Evolutionary conservation across 805 yeast genomes (phyloP), one percentile per base, ranked within the genome.

Genomic region (Naumovozyma baii): DNA sequence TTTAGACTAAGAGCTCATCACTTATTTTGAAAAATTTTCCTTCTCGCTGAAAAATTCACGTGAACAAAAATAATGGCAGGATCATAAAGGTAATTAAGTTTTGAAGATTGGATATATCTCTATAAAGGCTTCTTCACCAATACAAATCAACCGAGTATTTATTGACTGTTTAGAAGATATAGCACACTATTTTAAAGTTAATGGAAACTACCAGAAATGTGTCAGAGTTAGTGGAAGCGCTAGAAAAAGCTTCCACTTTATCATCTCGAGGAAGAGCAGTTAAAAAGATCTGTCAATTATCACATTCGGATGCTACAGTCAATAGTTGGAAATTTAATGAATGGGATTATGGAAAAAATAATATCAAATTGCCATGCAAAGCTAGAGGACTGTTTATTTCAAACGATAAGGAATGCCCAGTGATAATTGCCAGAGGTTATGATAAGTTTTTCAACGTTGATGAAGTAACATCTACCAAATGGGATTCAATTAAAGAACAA

Each of bases 361-460:
- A 70, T 36, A 63, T 75, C 4, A 43, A 41, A 1, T 63, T 90
- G 7, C 95, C 96, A 0, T 68, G 76, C 4, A 63, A 76, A 38
- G 94, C 96, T 0, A 70, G 98, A 40, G 98, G 98, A 0, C 58
- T 90, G 13, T 90, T 90, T 59, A 82, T 63, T 4, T 58, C 61
- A 10, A 63, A 66, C 5, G 63, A 62, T 13, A 47, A 49, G 1
- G 47, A 50, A 1, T 50, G 44, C 1, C 62, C 63, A 5, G 49
- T 45, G 22, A 81, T 92, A 17, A 77, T 76, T 2, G 78, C 80
- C 1, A 67, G 99, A 49, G 98, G 99, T 0, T 92, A 92, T 57
- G 92, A 92, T 61, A 92, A 92, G 62, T 92, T 92, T 61, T 92
- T 86, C 72, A 90, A 83, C 54, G 66, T 86, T 3, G 74, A 69